Evolutionary conservation across 176 grass and related monocot species (phyloP).

Genomic region (Eleusine coracana): DNA sequence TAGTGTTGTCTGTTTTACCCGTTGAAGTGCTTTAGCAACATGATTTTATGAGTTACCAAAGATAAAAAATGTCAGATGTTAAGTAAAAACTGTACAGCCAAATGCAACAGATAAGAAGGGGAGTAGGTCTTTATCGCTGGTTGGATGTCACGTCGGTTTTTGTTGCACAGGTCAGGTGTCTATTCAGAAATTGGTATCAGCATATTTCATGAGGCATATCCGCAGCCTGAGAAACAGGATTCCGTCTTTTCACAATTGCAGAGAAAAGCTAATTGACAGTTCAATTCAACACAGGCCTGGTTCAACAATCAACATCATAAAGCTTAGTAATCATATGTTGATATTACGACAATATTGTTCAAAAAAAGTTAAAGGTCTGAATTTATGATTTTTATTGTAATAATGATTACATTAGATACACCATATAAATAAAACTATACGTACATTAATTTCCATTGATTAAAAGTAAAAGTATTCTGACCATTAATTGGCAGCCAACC

Average conservation of each 20-base stretch:
- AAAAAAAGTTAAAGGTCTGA: background rate
- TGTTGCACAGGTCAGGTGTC: background rate
- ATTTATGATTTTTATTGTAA: too few species aligned
- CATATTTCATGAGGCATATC: conserved; percentile 14
- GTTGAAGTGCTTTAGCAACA: background rate
- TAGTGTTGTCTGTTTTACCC: background rate
- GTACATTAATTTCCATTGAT: too few species aligned
- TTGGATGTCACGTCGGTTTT: conserved; percentile 29
- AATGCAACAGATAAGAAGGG: background rate
- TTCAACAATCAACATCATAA: too few species aligned
- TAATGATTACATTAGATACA: background rate
- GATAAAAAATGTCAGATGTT: background rate
- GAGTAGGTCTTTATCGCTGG: background rate
- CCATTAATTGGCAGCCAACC: background rate
- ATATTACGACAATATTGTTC: background rate
- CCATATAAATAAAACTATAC: background rate
- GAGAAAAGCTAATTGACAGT: background rate
- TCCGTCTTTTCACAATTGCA: background rate
- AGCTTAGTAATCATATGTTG: background rate
- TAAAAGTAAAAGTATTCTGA: background rate
- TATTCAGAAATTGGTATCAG: background rate
- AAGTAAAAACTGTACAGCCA: too few species aligned
- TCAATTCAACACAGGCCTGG: too few species aligned
- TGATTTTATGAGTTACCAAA: background rate
- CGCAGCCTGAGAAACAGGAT: background rate